Percentiles rank a stretch among this genome's conserved stretches.
Conservation (phyloP, 1,284 basidiomycete genomes). For the Trichosporon ovoides region DNA sequence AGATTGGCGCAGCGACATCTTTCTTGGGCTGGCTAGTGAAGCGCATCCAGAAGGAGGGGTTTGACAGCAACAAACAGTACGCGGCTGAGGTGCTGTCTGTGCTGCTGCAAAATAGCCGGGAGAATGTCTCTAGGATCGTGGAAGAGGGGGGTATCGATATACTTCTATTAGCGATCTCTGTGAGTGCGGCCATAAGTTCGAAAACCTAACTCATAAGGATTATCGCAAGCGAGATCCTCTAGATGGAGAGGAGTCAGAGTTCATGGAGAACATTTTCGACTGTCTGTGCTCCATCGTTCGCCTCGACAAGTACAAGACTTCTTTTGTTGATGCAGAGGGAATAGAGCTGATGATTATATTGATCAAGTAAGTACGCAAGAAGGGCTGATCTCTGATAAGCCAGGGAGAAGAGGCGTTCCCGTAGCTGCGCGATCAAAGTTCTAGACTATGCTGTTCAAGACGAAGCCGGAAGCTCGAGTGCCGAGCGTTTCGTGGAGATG, state of each 20-base stretch:
- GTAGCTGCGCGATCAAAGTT: conserved; percentile 78
- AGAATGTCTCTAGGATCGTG: conserved; percentile 61
- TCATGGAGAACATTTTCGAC: conserved; percentile 96
- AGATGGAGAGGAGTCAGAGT: conserved; percentile 86
- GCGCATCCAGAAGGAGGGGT: conserved; percentile 64
- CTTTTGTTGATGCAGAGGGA: conserved; percentile 85
- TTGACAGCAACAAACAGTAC: conserved; percentile 81
- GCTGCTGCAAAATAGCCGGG: conserved; percentile 66
- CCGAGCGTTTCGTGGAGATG: conserved; percentile 80
- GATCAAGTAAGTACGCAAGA: conserved; percentile 75
- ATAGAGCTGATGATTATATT: conserved; percentile 94
- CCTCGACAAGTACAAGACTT: conserved; percentile 68
- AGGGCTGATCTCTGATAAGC: background rate
- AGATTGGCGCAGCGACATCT: conserved; percentile 66
- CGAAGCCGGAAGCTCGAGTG: conserved; percentile 64
- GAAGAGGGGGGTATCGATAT: conserved; percentile 73
- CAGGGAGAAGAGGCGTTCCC: conserved; percentile 76
- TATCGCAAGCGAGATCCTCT: conserved; percentile 75
- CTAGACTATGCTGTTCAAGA: conserved; percentile 87
- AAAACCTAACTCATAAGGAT: conserved; percentile 54
- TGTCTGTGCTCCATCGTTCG: conserved; percentile 73
- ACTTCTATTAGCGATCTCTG: conserved; percentile 71
- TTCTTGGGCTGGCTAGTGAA: conserved; percentile 74
- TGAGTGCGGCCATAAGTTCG: conserved; percentile 48
- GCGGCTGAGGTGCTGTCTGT: conserved; percentile 85